Evolutionary conservation across 805 yeast genomes (phyloP).

Genomic region (Saccharomycodes ludwigii): DNA sequence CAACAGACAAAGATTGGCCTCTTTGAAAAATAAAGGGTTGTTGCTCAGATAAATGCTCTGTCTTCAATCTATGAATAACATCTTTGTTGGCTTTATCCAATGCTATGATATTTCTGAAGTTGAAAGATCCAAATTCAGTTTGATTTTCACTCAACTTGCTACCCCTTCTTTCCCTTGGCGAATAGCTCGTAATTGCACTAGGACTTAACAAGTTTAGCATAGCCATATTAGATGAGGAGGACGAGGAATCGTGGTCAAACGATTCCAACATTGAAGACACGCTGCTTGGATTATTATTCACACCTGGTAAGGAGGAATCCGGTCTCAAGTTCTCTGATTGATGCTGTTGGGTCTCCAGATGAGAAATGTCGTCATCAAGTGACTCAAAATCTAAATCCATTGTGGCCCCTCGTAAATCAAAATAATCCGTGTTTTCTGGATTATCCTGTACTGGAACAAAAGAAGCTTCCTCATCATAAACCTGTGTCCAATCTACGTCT

Average conservation of each 20-base stretch:
- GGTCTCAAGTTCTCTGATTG: too few species aligned
- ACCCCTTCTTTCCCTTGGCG: slow-evolving; percentile 51
- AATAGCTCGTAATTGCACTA: not conserved
- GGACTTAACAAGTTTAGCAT: not conserved
- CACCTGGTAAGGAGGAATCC: too few species aligned
- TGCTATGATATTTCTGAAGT: slow-evolving; percentile 78
- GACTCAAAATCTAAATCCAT: slow-evolving; percentile 43
- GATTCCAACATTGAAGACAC: slow-evolving; percentile 3
- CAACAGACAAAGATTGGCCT: slow-evolving; percentile 22
- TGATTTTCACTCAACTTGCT: slow-evolving; percentile 58
- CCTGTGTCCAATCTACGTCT: slow-evolving; percentile 58
- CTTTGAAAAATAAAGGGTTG: slow-evolving; percentile 24
- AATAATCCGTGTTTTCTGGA: slow-evolving; percentile 85
- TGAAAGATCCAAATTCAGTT: slow-evolving; percentile 83
- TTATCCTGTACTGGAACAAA: slow-evolving; percentile 71
- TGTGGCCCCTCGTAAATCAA: slow-evolving; percentile 82
- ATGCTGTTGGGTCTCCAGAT: slow-evolving; percentile 15
- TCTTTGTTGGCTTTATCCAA: slow-evolving; percentile 91
- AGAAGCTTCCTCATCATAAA: slow-evolving; percentile 62
- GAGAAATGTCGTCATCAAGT: slow-evolving; percentile 25
- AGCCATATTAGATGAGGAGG: not conserved
- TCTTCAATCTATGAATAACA: slow-evolving; percentile 74
- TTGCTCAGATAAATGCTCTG: slow-evolving; percentile 49
- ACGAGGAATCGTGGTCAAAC: not conserved
- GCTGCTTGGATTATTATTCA: slow-evolving; percentile 2